Conservation (phyloP, 768 basidiomycete genomes). For the Mycena galopus region DNA sequence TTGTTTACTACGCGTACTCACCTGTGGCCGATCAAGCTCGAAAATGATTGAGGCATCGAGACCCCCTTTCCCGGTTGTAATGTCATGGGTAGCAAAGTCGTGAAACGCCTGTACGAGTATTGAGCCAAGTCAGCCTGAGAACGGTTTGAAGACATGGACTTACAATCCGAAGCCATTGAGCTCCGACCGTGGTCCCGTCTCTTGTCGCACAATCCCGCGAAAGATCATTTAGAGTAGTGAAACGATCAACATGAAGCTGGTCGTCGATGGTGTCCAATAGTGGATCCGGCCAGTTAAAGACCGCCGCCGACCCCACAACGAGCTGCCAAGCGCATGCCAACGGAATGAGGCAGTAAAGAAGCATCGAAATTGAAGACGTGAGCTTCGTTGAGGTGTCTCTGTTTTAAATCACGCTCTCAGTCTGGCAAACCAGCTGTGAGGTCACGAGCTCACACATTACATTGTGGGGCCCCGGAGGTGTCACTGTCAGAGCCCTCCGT, state of each 20-base stretch:
- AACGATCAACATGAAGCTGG: slow-evolving; percentile 7
- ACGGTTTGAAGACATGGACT: not conserved
- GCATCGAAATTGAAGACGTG: too few relatives aligned
- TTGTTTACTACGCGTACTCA: not conserved
- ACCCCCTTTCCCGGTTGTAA: slow-evolving; percentile 36
- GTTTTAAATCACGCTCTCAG: too few relatives aligned
- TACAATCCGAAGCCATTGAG: slow-evolving; percentile 37
- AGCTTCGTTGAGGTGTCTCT: too few relatives aligned
- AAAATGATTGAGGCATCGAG: slow-evolving; percentile 41
- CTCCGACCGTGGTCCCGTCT: slow-evolving; percentile 26
- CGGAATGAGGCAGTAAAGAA: not conserved
- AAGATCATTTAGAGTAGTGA: not conserved
- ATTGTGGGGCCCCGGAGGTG: too few relatives aligned
- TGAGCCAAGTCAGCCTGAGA: not conserved
- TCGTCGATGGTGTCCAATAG: slow-evolving; percentile 20
- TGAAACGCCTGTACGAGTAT: slow-evolving; percentile 32
- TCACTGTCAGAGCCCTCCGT: not conserved
- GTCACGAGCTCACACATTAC: too few relatives aligned
- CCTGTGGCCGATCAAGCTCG: slow-evolving; percentile 35
- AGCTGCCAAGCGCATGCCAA: not conserved
- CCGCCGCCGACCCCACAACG: slow-evolving; percentile 14
- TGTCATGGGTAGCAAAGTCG: slow-evolving; percentile 39
- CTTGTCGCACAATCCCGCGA: slow-evolving; percentile 8
- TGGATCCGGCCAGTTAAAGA: slow-evolving; percentile 28
- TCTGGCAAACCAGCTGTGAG: not conserved